Evolutionary conservation across 805 yeast species (phyloP), one percentile per base, ranked within the genome.

Genomic region (Zygoascus bituminiphila): DNA sequence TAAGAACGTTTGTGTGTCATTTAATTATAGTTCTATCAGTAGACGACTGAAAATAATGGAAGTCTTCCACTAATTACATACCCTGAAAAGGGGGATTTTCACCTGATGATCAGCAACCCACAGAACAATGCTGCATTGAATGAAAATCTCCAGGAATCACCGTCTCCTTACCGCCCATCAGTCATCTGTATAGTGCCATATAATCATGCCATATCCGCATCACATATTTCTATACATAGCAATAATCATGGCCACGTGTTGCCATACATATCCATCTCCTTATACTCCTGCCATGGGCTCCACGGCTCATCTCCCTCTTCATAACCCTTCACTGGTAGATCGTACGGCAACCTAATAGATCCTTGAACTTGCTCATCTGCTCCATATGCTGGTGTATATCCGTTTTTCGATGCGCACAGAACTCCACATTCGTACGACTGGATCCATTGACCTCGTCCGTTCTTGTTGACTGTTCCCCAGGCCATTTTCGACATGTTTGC

Each of bases 401-500:
- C 47, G 9, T 57, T 51, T n/a, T 52, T 57, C 0, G 71, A 68
- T 22, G 65, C 67, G 3, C 77, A 52, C 23, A 81, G 57, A 0
- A 81, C 71, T 1, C 85, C 85, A 1, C 73, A 71, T 57, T 81
- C 86, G 61, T 68, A 80, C 2, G 70, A 77, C 60, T 52, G 62
- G 48, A 65, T 68, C 54, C 54, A 56, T 50, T 57, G 65, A 49
- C 54, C 49, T 44, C 50, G 36, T 44, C 41, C 42, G 47, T 23
- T 44, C 22, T 63, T 47, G 36, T 60, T 55, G 14, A 68, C 66
- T 4, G 60, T 65, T 0, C 95, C 95, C 95, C 95, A 87, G 1
- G 95, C 95, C 51, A 78, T 83, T 47, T 77, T 77, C 26, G 89
- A 81, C 37, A 85, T 58, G 58, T 87, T 87, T 26, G 87, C 84